A percentile compares a stretch with the other conserved stretches of the same genome.
phyloP scores from a whole-genome alignment of 257 asterid species.

The Cordia subcordata region DNA sequence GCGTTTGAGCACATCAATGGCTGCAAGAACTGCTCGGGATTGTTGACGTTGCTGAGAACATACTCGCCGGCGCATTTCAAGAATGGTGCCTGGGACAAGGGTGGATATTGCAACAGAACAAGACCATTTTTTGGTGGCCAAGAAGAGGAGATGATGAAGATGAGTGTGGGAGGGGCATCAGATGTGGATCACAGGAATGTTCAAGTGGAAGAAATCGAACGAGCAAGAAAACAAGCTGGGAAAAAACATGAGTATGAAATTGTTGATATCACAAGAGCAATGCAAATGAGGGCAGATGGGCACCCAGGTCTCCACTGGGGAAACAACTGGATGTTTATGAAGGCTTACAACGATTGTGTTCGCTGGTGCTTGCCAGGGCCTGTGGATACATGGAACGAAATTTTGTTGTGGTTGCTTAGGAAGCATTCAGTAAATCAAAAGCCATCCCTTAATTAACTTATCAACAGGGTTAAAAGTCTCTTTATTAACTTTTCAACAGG shows the following conservation, averaged over 20 bases:
- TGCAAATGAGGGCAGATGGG: slow-evolving; percentile 2
- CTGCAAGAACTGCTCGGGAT: slow-evolving; percentile 28
- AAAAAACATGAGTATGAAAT: not conserved
- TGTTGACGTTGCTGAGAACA: slow-evolving; percentile 32
- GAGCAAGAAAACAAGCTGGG: slow-evolving; percentile 6
- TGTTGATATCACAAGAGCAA: slow-evolving; percentile 1
- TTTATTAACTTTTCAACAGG: too few relatives aligned
- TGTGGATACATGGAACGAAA: slow-evolving; percentile 2
- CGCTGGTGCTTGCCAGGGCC: slow-evolving; percentile 5
- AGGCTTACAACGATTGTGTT: not conserved
- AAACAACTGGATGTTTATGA: not conserved
- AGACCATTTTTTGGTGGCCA: not conserved
- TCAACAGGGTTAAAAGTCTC: too few relatives aligned
- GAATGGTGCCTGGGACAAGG: slow-evolving; percentile 42
- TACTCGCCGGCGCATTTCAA: slow-evolving; percentile 51
- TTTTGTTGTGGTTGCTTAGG: not conserved
- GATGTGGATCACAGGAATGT: not conserved
- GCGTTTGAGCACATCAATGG: slow-evolving; percentile 28
- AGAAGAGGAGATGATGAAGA: too few relatives aligned
- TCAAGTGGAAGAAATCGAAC: slow-evolving; percentile 3
- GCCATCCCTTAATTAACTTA: not conserved
- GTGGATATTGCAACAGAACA: slow-evolving; percentile 48
- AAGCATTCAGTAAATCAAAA: not conserved
- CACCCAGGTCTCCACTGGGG: slow-evolving; percentile 1
- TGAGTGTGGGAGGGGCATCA: not conserved